Percentiles rank a stretch among this genome's conserved stretches.
These are phyloP conservation scores for Tripterygium wilfordii DNA, from an alignment of 177 flowering plant species.

Conservation along the genomic window DNA sequence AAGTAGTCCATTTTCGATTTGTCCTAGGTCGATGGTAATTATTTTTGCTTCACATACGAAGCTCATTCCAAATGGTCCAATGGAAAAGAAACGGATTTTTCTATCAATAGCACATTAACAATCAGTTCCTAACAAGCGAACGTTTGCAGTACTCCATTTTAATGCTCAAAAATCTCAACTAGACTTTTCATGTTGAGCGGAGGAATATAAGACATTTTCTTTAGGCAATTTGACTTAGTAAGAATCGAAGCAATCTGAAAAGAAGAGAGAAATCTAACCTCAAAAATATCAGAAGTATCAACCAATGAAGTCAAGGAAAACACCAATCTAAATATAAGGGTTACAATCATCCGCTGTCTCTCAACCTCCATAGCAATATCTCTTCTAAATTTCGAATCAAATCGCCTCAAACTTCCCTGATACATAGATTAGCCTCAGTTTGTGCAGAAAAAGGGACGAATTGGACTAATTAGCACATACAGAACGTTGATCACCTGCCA, in stretches of 20 bases:
- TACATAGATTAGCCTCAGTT: background rate
- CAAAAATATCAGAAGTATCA: slow-evolving; percentile 74
- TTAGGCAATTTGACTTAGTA: too few relatives aligned
- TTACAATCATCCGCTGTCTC: slow-evolving; percentile 43
- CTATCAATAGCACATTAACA: too few relatives aligned
- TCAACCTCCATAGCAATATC: slow-evolving; percentile 42
- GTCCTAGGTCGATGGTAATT: too few relatives aligned
- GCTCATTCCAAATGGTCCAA: too few relatives aligned
- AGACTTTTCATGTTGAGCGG: too few relatives aligned
- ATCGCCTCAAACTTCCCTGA: slow-evolving; percentile 59
- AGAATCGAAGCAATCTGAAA: background rate
- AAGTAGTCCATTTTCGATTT: too few relatives aligned
- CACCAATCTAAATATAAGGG: slow-evolving; percentile 76
- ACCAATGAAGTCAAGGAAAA: slow-evolving; percentile 75
- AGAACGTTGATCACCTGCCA: slow-evolving; percentile 37
- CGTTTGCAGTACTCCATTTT: too few relatives aligned
- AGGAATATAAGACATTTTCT: too few relatives aligned
- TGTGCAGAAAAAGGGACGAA: background rate
- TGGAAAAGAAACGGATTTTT: too few relatives aligned
- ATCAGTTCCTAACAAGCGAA: too few relatives aligned
- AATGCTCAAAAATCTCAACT: too few relatives aligned
- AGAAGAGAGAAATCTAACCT: slow-evolving; percentile 41
- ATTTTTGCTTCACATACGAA: too few relatives aligned
- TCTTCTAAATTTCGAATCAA: slow-evolving; percentile 44
- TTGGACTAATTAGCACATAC: background rate